These are phyloP conservation scores for Fraxinus americana DNA, from an alignment of 257 asterid genomes.

Conservation along the genomic window DNA sequence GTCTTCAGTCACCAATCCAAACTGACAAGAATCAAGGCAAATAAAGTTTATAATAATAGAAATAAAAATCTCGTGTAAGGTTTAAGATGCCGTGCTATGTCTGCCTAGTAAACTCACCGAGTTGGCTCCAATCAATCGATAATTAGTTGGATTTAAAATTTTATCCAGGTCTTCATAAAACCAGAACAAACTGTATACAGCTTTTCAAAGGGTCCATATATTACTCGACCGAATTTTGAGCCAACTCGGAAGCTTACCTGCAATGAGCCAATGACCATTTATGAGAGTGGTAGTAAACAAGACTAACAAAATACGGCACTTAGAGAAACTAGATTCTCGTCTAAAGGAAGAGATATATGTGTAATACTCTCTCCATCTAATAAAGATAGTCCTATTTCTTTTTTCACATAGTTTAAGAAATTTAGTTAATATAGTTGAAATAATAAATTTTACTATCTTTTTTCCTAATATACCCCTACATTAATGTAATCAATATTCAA, in stretches of 20 bases:
- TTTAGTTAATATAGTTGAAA: no score
- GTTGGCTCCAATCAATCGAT: conserved; percentile 60
- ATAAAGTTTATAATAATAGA: conserved; percentile 3
- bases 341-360: background rate
- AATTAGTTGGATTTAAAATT: conserved; percentile 48
- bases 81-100: conserved; percentile 34
- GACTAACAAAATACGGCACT: conserved; percentile 19
- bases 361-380: no score
- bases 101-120: conserved; percentile 59
- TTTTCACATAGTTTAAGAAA: no score
- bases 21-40: background rate
- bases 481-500: no score
- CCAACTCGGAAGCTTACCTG: conserved; percentile 77
- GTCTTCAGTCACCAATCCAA: background rate
- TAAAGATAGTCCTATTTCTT: no score
- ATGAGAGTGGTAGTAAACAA: conserved; percentile 35
- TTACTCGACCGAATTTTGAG: conserved; percentile 65
- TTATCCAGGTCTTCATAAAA: conserved; percentile 62
- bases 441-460: no score
- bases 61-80: conserved; percentile 19
- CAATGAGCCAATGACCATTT: conserved; percentile 52
- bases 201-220: conserved; percentile 56
- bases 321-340: conserved; percentile 12
- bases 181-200: conserved; percentile 57
- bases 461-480: no score